Base-by-base conservation (phyloP, 1,284 basidiomycete species). In the Cutaneotrichosporon sp. region DNA sequence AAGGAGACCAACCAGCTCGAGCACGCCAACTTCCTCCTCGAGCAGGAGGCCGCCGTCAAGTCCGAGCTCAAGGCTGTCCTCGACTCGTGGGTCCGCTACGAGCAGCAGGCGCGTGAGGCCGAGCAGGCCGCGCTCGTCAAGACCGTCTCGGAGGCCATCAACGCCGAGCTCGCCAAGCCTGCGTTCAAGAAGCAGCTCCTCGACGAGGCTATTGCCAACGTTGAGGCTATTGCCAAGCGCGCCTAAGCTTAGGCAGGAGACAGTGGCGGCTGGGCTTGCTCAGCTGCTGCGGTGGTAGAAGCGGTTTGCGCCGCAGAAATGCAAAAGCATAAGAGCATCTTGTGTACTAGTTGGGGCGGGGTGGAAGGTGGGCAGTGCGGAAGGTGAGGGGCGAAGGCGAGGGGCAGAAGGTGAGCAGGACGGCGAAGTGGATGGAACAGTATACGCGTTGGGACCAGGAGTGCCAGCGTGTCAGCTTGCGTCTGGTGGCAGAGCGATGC, bases 1-100 rank as follows among this genome's bases (percentile, higher is more conserved):
- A 97, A 97, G 90, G 93, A 98, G 80, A 98, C 94, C 66, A 95
- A 95, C 62, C 81, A 88, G 73, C 84, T 95, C 72, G 95, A 99
- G 83, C 85, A 90, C 71, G 88, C 92, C 74, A 89, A 91, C 63
- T 99, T 98, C 74, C 87, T 91, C 65, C 89, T 95, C 77, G 85
- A 87, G 74, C 95, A 99, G 84, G 90, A 92, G 82, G 88, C 90
- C 68, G 87, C 86, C 54, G 83, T 98, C 72, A 89, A 94, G 42
- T 70, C 89, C 55, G 97, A 99, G 83, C 84, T 97, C 79, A 99
- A 98, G 84, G 72, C 88, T 42, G 95, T 99, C 42, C 87, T 99
- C 63, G 97, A 99, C 85, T 91, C 90, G 78, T 98, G 95, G 95
- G 95, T 95, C 64, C 90, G 95, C 76, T 95, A 87, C 82, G 95